Evolutionary conservation across 768 basidiomycete species (phyloP).

Genomic region (Rickenella mellea): DNA sequence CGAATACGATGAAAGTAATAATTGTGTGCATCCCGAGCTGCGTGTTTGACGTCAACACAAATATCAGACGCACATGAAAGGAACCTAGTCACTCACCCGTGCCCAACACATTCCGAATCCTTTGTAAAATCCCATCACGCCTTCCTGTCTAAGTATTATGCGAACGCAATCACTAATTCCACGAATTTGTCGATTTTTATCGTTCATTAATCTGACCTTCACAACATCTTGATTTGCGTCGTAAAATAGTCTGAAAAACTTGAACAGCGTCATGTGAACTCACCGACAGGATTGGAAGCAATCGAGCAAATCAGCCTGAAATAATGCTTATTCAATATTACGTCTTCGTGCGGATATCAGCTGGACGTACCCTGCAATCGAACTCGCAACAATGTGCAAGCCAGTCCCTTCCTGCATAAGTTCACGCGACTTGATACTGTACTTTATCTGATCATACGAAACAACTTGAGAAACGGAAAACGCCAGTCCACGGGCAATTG

Average conservation of each 20-base stretch:
- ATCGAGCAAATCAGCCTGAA: slow-evolving; percentile 24
- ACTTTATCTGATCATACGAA: slow-evolving; percentile 27
- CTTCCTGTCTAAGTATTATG: slow-evolving; percentile 20
- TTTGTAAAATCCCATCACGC: slow-evolving; percentile 24
- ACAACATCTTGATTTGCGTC: slow-evolving; percentile 19
- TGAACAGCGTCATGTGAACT: slow-evolving; percentile 3
- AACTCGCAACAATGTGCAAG: slow-evolving; percentile 22
- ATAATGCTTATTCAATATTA: no score
- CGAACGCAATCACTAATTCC: slow-evolving; percentile 21
- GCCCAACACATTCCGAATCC: slow-evolving; percentile 33
- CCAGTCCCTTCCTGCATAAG: slow-evolving; percentile 24
- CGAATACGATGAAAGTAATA: slow-evolving; percentile 24
- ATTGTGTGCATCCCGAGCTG: slow-evolving; percentile 27
- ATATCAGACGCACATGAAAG: background rate
- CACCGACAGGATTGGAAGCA: slow-evolving; percentile 26
- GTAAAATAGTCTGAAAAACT: background rate
- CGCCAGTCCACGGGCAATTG: slow-evolving; percentile 23
- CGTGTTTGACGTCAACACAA: background rate
- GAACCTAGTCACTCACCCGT: slow-evolving; percentile 14
- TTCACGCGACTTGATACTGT: slow-evolving; percentile 19
- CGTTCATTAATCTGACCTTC: slow-evolving; percentile 29
- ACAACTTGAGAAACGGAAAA: slow-evolving; percentile 25
- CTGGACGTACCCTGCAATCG: slow-evolving; percentile 21
- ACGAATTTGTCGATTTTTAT: slow-evolving; percentile 19
- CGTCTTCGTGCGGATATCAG: no score